phyloP scores from a whole-genome alignment of 495 filamentous ascomycete genomes.

The Penicillium odoratum region DNA sequence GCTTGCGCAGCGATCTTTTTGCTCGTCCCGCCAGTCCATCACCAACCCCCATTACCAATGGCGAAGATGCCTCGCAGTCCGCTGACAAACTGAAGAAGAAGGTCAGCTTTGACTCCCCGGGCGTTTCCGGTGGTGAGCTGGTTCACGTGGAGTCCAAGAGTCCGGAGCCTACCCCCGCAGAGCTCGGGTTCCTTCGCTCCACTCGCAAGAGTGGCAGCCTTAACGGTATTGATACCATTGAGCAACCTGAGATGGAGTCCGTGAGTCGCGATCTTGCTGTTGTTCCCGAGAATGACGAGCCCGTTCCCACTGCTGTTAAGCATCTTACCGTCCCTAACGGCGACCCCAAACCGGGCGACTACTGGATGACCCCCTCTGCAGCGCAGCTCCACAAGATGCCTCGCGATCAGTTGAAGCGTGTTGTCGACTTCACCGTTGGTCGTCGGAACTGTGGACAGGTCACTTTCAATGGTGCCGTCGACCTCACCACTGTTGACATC shows the following conservation, averaged over 20 bases:
- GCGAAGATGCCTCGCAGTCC: slow-evolving; percentile 41
- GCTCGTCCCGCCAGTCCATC: slow-evolving; percentile 45
- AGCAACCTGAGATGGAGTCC: slow-evolving; percentile 68
- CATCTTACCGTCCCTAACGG: slow-evolving; percentile 34
- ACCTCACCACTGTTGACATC: slow-evolving; percentile 69
- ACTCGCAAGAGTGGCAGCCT: slow-evolving; percentile 40
- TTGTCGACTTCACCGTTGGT: slow-evolving; percentile 75
- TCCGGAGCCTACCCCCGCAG: slow-evolving; percentile 60
- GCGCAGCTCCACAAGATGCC: slow-evolving; percentile 74
- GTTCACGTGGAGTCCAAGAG: slow-evolving; percentile 48
- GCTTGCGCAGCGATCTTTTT: slow-evolving; percentile 76
- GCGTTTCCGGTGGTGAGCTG: slow-evolving; percentile 43
- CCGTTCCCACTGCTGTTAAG: slow-evolving; percentile 32
- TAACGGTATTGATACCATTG: slow-evolving; percentile 53
- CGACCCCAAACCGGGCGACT: slow-evolving; percentile 67
- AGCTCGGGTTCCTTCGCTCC: slow-evolving; percentile 67
- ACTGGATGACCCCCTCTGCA: slow-evolving; percentile 78
- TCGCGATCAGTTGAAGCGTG: slow-evolving; percentile 66
- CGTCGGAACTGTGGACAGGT: slow-evolving; percentile 78
- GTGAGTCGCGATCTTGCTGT: slow-evolving; percentile 73
- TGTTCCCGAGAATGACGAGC: slow-evolving; percentile 67
- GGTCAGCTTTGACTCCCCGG: slow-evolving; percentile 78
- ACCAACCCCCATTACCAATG: slow-evolving; percentile 49
- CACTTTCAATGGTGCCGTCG: slow-evolving; percentile 76
- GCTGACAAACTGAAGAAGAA: slow-evolving; percentile 66